phyloP scores from a whole-genome alignment of 495 filamentous ascomycete species.

The Neurospora sp. region DNA sequence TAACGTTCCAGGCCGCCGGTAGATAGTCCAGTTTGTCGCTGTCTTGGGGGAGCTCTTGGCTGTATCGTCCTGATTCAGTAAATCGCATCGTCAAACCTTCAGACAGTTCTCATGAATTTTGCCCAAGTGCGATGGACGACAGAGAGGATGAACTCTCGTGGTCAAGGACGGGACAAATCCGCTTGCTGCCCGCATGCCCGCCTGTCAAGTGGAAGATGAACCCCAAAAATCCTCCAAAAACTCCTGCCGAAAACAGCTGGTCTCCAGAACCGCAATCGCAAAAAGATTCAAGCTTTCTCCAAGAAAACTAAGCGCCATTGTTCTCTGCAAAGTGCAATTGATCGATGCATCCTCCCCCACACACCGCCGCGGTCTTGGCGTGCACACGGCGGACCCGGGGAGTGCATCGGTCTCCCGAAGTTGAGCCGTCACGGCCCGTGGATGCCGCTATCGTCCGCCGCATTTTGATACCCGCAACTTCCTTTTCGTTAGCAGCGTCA shows the following conservation, averaged over 20 bases:
- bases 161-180: too few relatives aligned
- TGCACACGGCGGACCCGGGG: not conserved
- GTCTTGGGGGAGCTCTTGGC: not conserved
- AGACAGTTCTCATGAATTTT: too few relatives aligned
- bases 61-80: not conserved
- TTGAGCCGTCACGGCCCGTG: not conserved
- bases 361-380: not conserved
- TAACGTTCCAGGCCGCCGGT: not conserved
- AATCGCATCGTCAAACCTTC: not conserved
- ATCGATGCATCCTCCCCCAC: not conserved
- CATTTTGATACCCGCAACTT: not conserved
- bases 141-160: too few relatives aligned
- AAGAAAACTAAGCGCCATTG: not conserved
- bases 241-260: not conserved
- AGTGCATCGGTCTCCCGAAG: not conserved
- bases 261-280: not conserved
- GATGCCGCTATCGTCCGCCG: not conserved
- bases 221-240: not conserved
- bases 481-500: not conserved
- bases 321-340: not conserved
- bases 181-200: not conserved
- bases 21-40: not conserved
- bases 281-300: not conserved
- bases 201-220: not conserved
- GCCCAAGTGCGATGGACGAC: too few relatives aligned